Evolutionary conservation across 2,329 filamentous ascomycete species (phyloP), one percentile per base, ranked within the genome.

Genomic region (Pseudogymnoascus verrucosus): DNA sequence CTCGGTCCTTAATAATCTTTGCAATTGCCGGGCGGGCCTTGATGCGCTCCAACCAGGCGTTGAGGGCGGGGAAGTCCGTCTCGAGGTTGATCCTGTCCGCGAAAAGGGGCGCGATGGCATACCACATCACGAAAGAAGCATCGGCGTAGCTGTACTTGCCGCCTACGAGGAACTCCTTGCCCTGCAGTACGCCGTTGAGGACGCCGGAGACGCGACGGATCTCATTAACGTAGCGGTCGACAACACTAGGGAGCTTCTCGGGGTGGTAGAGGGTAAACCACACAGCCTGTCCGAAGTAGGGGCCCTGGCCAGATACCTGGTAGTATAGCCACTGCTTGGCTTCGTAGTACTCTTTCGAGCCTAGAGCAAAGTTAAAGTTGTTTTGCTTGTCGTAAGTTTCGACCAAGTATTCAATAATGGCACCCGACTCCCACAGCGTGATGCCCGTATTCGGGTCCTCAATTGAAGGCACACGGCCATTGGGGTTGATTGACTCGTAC

Each of bases 221-320:
- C 69, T 82, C 79, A 4, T 76, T 74, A 31, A 66, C 65, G 68
- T 82, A 83, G 16, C 79, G 72, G 11, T 77, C 73, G 16, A 78
- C 68, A 4, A 77, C 79, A 11, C 73, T 76, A 1, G 72, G 72
- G 7, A 81, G 7, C 63, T 77, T 72, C 68, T 80, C 78, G 0
- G 68, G 23, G 64, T 76, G 72, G 60, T 66, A 72, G 21, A 54
- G 14, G 21, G 7, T 65, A 65, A 75, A 74, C 72, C 72, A 74
- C n/a, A 59, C 63, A 34, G 64, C 62, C 63, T 70, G 68, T 1
- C 68, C 68, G n/a, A 85, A 76, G 65, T 76, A 77, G 1, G 72
- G 74, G 4, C 73, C 74, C 65, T 74, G 72, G 28, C 73, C 71
- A 39, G 66, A 67, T 47, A 69, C 70, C 67, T 78, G 75, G 68